Base-by-base conservation (phyloP, 2,329 filamentous ascomycete genomes). In the Sporothrix humicola region DNA sequence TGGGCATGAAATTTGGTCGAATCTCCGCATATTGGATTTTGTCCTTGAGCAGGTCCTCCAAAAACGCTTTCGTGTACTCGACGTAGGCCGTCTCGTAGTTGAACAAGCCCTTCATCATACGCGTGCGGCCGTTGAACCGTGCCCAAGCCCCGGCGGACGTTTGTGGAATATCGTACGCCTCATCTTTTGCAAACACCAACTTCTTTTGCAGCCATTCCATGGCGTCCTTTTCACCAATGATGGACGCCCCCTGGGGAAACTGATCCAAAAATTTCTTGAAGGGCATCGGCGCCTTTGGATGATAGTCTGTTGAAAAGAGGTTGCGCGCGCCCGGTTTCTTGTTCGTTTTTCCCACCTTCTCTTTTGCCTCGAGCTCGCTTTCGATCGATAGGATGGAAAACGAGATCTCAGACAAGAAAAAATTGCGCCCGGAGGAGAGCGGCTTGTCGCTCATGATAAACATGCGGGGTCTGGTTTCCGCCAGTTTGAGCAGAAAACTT, bases 1-100 rank as follows among this genome's bases (percentile, higher is more conserved):
- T 83, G 66, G 84, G 85, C 85, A 92, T 88, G 59, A 93, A 89
- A 81, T 92, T 93, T 2, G 90, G 90, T 42, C 91, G 86, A 56
- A 93, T 87, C 80, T 93, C 91, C 42, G 90, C 90, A 77, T 92
- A 93, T 81, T 91, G 90, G 76, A 93, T 90, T 59, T 88, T 88
- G 78, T 93, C 90, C 6, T 83, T 78, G 26, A 89, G 86, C 79
- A 93, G 90, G 74, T 89, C 87, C 73, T 89, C 82, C 12, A 92
- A 87, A 23, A 88, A 89, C 2, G 82, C 79, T 10, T 83, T 82
- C 2, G 90, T 91, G 77, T 93, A 93, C 79, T 81, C 83, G 65
- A 83, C 82, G 78, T 90, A 92, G 3, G 90, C 89, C 3, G 83
- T 84, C 78, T 89, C 86, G 77, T 92, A 92, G 78, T 91, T 91